phyloP scores from a whole-genome alignment of 2,329 filamentous ascomycete genomes.

The Botrytis fabae region DNA sequence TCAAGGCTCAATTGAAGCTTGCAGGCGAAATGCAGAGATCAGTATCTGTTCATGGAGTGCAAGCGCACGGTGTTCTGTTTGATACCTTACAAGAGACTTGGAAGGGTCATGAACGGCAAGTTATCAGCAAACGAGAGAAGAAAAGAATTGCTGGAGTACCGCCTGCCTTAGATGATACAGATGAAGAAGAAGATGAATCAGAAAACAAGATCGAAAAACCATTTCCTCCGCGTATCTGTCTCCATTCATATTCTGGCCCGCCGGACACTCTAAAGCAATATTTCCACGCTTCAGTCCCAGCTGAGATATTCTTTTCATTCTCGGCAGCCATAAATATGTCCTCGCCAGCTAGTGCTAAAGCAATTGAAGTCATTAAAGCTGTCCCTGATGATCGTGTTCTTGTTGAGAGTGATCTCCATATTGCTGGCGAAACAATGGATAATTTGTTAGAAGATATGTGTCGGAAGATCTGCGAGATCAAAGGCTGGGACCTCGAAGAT shows the following conservation, averaged over 20 bases:
- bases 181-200: conserved; percentile 41
- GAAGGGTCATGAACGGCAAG: conserved; percentile 67
- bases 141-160: conserved; percentile 47
- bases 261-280: conserved; percentile 77
- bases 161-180: conserved; percentile 41
- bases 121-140: conserved; percentile 60
- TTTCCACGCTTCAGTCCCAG: conserved; percentile 68
- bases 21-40: conserved; percentile 69
- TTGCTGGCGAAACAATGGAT: conserved; percentile 81
- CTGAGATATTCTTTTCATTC: conserved; percentile 83
- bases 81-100: conserved; percentile 65
- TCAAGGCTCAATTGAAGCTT: conserved; percentile 68
- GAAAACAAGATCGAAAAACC: conserved; percentile 51
- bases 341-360: conserved; percentile 48
- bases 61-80: conserved; percentile 60
- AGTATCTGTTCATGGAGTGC: conserved; percentile 73
- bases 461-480: conserved; percentile 72
- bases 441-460: conserved; percentile 70
- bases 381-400: conserved; percentile 79
- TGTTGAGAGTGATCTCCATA: conserved; percentile 87
- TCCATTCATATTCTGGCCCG: conserved; percentile 89
- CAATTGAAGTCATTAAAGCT: conserved; percentile 63
- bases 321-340: conserved; percentile 79
- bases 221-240: conserved; percentile 84
- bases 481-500: conserved; percentile 72